Base-by-base conservation (phyloP, 208 protist genomes). In the Leishmania arabica region DNA sequence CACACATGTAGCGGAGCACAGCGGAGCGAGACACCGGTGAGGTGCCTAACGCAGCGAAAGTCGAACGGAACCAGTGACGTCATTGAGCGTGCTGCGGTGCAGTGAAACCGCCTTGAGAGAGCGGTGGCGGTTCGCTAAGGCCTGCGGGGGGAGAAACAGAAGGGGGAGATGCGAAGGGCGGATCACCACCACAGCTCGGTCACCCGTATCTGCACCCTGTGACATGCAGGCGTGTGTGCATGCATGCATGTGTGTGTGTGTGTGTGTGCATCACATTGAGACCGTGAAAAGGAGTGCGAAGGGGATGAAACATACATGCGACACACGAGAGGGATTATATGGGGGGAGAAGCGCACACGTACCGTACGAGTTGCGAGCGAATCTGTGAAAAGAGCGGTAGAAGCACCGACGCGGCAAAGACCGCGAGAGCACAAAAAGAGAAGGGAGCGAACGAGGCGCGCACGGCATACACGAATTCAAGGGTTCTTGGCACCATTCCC, bases 31-130 rank as follows among this genome's bases (percentile, higher is more conserved):
- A 86, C 54, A 21, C 78, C 82, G 4, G 68, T 80, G 65, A 86
- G 77, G 37, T 86, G 82, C 17, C 78, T 58, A 40, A 86, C 24
- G 24, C 82, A 86, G 17, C 74, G 82, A 42, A 86, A 82, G 58
- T 86, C 82, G 37, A 86, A 86, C 6, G 82, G 82, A 11, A 86
- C 37, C 45, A 86, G 82, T 5, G 82, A 86, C 17, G 82, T 47
- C 82, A 86, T 86, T 9, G 49, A 31, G 21, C 1, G 37, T 11
- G 45, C 27, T 45, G 42, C 21, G 62, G 76, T 21, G 13, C 69
- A 73, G 42, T 34, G 27, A 54, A 54, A 37, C 69, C 27, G 58
- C 21, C 34, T 51, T 69, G 34, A 45, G 34, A 3, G 34, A 31
- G 53, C 9, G 34, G 24, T 15, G 31, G 53, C 13, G 31, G n/a